Evolutionary conservation across 306 rosid genomes (phyloP), one percentile per base, ranked within the genome.

Genomic region (Vigna unguiculata): DNA sequence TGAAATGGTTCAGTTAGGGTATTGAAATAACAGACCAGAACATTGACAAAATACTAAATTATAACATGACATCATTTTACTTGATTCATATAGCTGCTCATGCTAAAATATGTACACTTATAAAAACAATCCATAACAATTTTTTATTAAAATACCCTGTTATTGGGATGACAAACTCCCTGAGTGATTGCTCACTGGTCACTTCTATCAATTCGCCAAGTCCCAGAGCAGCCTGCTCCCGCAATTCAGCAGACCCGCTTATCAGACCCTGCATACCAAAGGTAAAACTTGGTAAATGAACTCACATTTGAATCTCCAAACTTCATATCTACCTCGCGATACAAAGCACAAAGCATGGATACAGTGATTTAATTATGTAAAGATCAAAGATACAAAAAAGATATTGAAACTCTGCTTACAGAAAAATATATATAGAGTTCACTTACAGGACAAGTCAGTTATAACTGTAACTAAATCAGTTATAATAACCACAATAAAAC

Each of bases 151-250:
- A 83, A 52, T 92, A 95, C 97, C 97, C 99, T 45, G 99, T 91
- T 54, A 95, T 92, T 45, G 91, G 96, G 82, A 91, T 89, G 77
- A 92, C 99, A 91, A 92, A 93, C 57, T 83, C 99, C 87, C 84
- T 95, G 71, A 92, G 85, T 12, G 97, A 85, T 80, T 89, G 83
- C 76, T 92, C 99, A 76, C 96, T 91, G 69, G 99, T 92, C 80
- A 95, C 96, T 78, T 95, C 99, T 75, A 95, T 89, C 87, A 92
- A 81, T 80, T 95, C 97, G 19, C 99, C 99, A 52, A 95, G 97
- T 73, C 99, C 99, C 85, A 89, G 72, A 66, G 99, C 99, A 13
- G 99, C 93, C 77, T 95, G 99, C 87, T 95, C 97, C 86, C 99
- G 88, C 79, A 93, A 75, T 83, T 95, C 99, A 64, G 99, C 87